Base-by-base conservation (phyloP, 768 basidiomycete genomes). In the Pilatotrama ljubarskyi region DNA sequence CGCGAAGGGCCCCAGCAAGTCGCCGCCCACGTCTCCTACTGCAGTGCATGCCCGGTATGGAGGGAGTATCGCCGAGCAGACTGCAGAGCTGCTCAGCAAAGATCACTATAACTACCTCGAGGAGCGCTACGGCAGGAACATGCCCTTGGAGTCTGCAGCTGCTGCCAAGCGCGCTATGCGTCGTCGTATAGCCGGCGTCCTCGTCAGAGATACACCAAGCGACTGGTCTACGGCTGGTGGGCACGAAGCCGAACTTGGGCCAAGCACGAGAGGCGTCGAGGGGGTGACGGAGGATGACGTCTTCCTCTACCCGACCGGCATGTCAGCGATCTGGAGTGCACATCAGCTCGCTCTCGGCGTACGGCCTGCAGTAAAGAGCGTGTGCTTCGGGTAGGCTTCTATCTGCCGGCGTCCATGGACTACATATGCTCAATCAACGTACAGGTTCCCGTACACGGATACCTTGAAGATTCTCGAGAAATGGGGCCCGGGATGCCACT, bases 401-500 rank as follows among this genome's bases (percentile, higher is more conserved):
- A 13, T 10, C 15, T 4, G 32, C 44, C n/a, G n/a, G n/a, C n/a
- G n/a, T n/a, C n/a, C n/a, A n/a, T n/a, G n/a, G n/a, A n/a, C n/a
- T n/a, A n/a, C n/a, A n/a, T n/a, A n/a, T n/a, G n/a, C 38, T 40
- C 17, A 48, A 49, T 20, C 1, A 24, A 11, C 3, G 9, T 22
- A 5, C 64, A 97, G 95, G 15, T 99, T 98, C 74, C 89, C 95
- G 0, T 99, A 98, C 72, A 92, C 86, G 9, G 96, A 98, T 70
- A 98, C 96, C 5, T 82, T 96, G 59, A 98, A 98, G 73, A 83
- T 95, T 40, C 78, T 98, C 1, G 80, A 95, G 66, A 98, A 99
- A 74, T 98, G 95, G 94, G 96, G 96, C 1, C 92, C 91, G 2
- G 96, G 96, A 1, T 93, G 87, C 64, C 81, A 93, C 70, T 95